Conservation (phyloP, 352 stramenopile genomes). For the Blastocystis sp. region DNA sequence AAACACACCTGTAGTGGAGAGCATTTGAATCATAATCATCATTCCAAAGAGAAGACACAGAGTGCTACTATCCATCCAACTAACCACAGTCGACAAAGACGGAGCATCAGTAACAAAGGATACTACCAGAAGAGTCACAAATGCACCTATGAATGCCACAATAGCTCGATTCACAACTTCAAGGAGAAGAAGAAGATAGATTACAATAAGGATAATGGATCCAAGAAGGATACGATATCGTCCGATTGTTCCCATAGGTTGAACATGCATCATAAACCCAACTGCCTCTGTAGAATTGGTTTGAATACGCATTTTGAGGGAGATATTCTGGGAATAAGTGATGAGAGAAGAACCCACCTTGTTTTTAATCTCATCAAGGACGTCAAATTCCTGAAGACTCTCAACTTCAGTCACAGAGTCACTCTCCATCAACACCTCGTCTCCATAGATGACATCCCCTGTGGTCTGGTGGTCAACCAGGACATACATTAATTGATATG, state of each 20-base stretch:
- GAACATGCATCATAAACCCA: constrained; percentile 61
- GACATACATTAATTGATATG: neutral
- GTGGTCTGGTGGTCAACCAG: neutral
- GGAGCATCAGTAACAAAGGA: constrained; percentile 72
- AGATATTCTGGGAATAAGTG: neutral
- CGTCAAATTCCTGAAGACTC: constrained; percentile 18
- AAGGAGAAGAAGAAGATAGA: constrained; percentile 73
- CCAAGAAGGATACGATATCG: constrained; percentile 59
- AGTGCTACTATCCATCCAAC: constrained; percentile 70
- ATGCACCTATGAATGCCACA: constrained; percentile 73
- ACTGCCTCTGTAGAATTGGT: constrained; percentile 51
- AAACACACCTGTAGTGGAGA: constrained; percentile 74
- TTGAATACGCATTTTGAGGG: neutral
- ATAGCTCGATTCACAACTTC: constrained; percentile 74
- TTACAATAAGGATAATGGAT: constrained; percentile 71
- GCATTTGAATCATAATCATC: constrained; percentile 74
- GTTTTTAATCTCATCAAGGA: neutral
- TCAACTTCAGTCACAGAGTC: neutral
- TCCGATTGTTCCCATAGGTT: constrained; percentile 37
- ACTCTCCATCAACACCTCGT: neutral
- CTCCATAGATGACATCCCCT: neutral
- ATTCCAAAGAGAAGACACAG: constrained; percentile 74
- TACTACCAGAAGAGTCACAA: constrained; percentile 72
- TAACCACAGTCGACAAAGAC: constrained; percentile 68
- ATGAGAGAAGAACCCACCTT: neutral